Evolutionary conservation across 345 rosid species (phyloP).

Genomic region (Physaria fendleri): DNA sequence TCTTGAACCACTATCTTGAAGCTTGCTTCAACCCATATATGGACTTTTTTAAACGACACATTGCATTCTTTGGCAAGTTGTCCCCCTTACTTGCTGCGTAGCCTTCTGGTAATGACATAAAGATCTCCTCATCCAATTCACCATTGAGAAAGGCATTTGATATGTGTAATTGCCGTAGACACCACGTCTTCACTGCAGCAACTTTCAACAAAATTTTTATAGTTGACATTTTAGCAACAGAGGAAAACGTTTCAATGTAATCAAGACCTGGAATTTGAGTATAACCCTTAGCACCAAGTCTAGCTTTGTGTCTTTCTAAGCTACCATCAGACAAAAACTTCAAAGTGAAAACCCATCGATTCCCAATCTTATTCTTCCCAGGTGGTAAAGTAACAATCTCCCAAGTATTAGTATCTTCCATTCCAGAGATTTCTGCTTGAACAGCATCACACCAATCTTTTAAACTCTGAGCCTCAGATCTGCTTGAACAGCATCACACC

Average conservation of each 20-base stretch:
- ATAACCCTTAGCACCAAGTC: background rate
- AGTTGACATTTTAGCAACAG: no score
- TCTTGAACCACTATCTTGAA: no score
- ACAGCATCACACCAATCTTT: background rate
- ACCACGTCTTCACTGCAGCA: background rate
- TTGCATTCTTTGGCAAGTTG: no score
- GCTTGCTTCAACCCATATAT: no score
- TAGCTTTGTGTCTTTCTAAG: background rate
- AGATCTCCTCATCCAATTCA: background rate
- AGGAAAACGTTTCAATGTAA: no score
- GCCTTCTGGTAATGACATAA: background rate
- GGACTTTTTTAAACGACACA: no score
- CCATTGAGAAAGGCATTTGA: background rate
- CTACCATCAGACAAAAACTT: background rate
- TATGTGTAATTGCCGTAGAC: background rate
- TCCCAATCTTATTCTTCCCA: background rate
- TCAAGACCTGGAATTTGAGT: no score
- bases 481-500: background rate
- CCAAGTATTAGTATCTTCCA: background rate
- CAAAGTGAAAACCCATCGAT: background rate
- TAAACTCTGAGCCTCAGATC: background rate
- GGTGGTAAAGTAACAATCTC: background rate
- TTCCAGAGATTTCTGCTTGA: background rate
- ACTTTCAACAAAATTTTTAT: no score
- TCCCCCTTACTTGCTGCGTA: no score